These are phyloP conservation scores for Pichia heedii DNA, from an alignment of 805 yeast genomes.

Conservation along the genomic window DNA sequence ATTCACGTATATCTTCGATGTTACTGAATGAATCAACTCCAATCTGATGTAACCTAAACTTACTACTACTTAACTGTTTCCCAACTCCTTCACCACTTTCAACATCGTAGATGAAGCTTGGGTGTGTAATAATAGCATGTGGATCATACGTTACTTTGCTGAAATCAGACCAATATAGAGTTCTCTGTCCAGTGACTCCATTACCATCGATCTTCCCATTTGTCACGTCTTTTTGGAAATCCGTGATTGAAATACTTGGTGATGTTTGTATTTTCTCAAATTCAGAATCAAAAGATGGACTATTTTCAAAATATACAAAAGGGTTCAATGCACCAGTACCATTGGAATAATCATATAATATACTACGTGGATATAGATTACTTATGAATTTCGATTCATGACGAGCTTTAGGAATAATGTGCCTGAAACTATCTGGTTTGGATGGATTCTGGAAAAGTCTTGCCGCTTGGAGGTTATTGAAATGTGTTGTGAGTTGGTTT, in stretches of 20 bases:
- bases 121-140: constrained; percentile 41
- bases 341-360: constrained; percentile 71
- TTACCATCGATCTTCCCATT: constrained; percentile 28
- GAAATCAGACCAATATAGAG: constrained; percentile 76
- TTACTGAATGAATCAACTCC: constrained; percentile 56
- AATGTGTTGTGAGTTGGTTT: constrained; percentile 70
- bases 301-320: constrained; percentile 35
- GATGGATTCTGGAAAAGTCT: constrained; percentile 34
- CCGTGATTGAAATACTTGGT: constrained; percentile 35
- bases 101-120: constrained; percentile 51
- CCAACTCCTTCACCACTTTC: constrained; percentile 16
- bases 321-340: constrained; percentile 66
- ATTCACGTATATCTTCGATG: constrained; percentile 31
- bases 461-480: constrained; percentile 71
- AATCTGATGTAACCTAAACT: constrained; percentile 38
- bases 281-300: constrained; percentile 10
- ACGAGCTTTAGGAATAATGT: constrained; percentile 3
- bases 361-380: constrained; percentile 71
- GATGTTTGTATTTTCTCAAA: constrained; percentile 22
- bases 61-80: constrained; percentile 22
- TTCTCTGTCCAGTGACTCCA: constrained; percentile 30
- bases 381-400: constrained; percentile 31
- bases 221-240: constrained; percentile 61
- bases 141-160: constrained; percentile 62
- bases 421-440: not conserved